Conservation (phyloP, 1,284 basidiomycete species). For the Takashimella tepidaria region DNA sequence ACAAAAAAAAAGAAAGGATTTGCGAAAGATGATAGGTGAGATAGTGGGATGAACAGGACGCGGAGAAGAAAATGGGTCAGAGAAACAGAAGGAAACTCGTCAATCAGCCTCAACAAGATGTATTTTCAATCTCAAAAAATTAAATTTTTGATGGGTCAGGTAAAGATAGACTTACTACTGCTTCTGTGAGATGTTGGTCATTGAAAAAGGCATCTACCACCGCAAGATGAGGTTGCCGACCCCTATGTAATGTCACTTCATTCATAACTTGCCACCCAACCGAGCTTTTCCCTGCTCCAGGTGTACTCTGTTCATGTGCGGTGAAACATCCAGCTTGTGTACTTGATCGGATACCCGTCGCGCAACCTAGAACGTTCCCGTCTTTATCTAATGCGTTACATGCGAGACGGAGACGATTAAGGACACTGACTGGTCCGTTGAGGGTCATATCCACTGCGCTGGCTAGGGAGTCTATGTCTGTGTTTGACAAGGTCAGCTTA, state of each 20-base stretch:
- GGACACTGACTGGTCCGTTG: conserved; percentile 52
- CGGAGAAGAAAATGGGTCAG: no score
- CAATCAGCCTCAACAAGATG: no score
- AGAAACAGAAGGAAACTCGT: not conserved
- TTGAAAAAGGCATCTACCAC: conserved; percentile 95
- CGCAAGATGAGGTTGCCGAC: conserved; percentile 83
- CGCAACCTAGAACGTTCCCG: conserved; percentile 53
- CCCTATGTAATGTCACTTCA: conserved; percentile 88
- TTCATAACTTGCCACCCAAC: conserved; percentile 97
- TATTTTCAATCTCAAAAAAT: no score
- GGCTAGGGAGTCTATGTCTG: conserved; percentile 50
- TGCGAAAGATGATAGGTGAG: not conserved
- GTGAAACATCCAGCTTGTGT: no score
- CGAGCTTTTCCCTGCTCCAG: no score
- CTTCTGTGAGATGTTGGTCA: conserved; percentile 89
- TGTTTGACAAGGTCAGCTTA: not conserved
- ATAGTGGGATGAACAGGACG: no score
- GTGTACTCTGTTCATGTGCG: no score
- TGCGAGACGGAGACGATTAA: conserved; percentile 79
- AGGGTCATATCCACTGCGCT: conserved; percentile 70
- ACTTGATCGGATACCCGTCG: conserved; percentile 3
- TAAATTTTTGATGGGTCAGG: not conserved
- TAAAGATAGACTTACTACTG: conserved; percentile 62
- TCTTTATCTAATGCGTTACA: conserved; percentile 67
- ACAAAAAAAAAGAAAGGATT: not conserved